Conservation (phyloP, 2,329 filamentous ascomycete genomes). For the Exophiala xenobiotica region DNA sequence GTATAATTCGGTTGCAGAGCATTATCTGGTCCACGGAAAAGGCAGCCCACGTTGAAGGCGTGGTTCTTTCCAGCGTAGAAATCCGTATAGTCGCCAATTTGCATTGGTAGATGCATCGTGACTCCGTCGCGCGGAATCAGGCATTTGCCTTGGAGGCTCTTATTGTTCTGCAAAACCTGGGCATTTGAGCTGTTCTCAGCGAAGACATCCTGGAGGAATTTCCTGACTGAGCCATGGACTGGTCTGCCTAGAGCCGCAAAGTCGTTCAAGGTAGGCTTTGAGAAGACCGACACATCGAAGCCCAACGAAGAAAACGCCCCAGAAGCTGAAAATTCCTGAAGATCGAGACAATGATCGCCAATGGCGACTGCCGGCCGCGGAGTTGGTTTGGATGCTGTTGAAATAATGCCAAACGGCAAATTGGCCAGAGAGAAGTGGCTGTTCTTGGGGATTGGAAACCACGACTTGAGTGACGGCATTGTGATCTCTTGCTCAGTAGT, state of each 20-base stretch:
- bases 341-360: constrained; percentile 69
- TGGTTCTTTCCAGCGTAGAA: constrained; percentile 82
- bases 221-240: constrained; percentile 66
- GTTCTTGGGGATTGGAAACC: constrained; percentile 59
- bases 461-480: constrained; percentile 48
- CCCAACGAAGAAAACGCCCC: constrained; percentile 62
- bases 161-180: constrained; percentile 63
- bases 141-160: constrained; percentile 54
- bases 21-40: constrained; percentile 71
- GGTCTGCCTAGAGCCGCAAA: constrained; percentile 71
- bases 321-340: constrained; percentile 60
- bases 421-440: constrained; percentile 76
- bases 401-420: constrained; percentile 81
- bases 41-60: constrained; percentile 64
- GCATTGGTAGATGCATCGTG: constrained; percentile 70
- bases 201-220: constrained; percentile 68
- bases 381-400: constrained; percentile 55
- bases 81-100: constrained; percentile 80
- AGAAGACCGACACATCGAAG: constrained; percentile 61
- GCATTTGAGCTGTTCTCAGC: constrained; percentile 59
- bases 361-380: constrained; percentile 70
- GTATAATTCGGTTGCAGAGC: constrained; percentile 80
- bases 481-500: constrained; percentile 8
- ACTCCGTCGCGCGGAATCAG: constrained; percentile 61
- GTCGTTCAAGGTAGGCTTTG: constrained; percentile 64